phyloP scores from a whole-genome alignment of 768 basidiomycete genomes.

The Leccinum variicolor region DNA sequence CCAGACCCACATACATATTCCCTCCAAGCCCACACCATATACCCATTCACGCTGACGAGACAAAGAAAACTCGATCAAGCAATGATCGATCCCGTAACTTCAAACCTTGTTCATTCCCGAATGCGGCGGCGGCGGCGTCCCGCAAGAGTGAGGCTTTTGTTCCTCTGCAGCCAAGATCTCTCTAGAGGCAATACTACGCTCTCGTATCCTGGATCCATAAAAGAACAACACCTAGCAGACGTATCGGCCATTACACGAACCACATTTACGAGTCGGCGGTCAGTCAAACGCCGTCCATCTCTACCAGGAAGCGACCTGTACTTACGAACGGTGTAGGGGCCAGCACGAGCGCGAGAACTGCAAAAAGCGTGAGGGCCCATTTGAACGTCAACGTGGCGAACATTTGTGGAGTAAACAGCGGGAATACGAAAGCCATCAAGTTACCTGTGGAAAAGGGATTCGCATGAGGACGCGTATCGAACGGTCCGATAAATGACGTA shows the following conservation, averaged over 20 bases:
- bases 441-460: slow-evolving; percentile 30
- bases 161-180: slow-evolving; percentile 17
- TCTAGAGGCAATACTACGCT: slow-evolving; percentile 23
- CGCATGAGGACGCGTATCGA: too few relatives aligned
- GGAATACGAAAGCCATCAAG: slow-evolving; percentile 41
- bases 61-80: background rate
- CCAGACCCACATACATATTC: too few relatives aligned
- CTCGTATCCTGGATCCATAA: slow-evolving; percentile 32
- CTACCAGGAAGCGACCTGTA: background rate
- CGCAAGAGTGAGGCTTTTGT: background rate
- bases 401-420: slow-evolving; percentile 48
- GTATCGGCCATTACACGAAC: background rate
- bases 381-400: slow-evolving; percentile 44
- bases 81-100: background rate
- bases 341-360: slow-evolving; percentile 38
- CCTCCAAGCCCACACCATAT: too few relatives aligned
- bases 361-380: slow-evolving; percentile 22
- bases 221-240: slow-evolving; percentile 23
- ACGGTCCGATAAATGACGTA: slow-evolving; percentile 15
- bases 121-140: background rate
- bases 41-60: background rate
- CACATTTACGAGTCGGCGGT: background rate
- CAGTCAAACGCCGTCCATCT: background rate
- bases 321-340: slow-evolving; percentile 43
- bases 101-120: slow-evolving; percentile 4